A percentile compares a stretch with the other conserved stretches of the same genome.
phyloP scores from a whole-genome alignment of 163 green algal species.

The Chloromonas sp. region DNA sequence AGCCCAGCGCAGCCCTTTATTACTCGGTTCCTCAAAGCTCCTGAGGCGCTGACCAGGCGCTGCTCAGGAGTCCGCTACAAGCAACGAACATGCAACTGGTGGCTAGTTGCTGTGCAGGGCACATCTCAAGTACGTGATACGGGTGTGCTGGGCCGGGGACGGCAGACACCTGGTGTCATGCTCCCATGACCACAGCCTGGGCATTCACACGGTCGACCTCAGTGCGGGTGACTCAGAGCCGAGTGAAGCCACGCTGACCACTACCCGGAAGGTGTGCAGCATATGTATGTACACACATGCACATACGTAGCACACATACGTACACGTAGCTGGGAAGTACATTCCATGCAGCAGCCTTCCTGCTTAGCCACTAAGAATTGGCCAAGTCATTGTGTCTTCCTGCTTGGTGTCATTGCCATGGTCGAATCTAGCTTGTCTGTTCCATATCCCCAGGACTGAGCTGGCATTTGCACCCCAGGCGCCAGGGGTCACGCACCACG shows the following conservation, averaged over 20 bases:
- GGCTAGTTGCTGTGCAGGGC: background rate
- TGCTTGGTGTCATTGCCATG: no score
- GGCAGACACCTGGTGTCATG: slow-evolving; percentile 8
- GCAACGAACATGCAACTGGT: no score
- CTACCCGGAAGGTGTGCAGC: background rate
- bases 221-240: background rate
- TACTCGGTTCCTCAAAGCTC: no score
- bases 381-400: no score
- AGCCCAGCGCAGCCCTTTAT: no score
- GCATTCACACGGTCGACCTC: slow-evolving; percentile 1
- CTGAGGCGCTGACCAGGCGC: no score
- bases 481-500: background rate
- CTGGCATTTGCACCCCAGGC: background rate
- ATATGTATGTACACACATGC: no score
- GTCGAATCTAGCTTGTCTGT: no score
- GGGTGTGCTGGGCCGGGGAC: slow-evolving; percentile 26
- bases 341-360: background rate
- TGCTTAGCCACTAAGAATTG: background rate
- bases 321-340: no score
- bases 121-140: slow-evolving; percentile 58
- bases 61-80: no score
- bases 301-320: background rate
- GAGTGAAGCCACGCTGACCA: background rate
- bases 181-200: slow-evolving; percentile 22
- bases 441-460: background rate